A percentile compares a stretch with the other conserved stretches of the same genome.
These are phyloP conservation scores for Panaeolus papilionaceus DNA, from an alignment of 768 basidiomycete species.

Conservation along the genomic window DNA sequence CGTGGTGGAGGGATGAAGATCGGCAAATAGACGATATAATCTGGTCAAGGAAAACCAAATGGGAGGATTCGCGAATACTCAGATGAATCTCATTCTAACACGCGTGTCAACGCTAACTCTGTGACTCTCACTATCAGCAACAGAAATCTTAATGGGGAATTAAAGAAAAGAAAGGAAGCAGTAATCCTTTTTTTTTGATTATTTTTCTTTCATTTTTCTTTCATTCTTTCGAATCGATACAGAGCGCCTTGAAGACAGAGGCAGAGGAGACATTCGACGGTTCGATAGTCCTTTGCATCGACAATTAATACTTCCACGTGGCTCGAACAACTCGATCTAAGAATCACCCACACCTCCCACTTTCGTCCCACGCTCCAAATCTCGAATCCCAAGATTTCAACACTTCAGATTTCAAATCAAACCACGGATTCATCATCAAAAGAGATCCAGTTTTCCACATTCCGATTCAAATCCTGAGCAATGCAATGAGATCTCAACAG, in stretches of 20 bases:
- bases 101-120: slow-evolving; percentile 21
- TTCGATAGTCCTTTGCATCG: not conserved
- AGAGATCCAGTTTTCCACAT: not conserved
- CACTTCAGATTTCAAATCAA: slow-evolving; percentile 24
- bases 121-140: not conserved
- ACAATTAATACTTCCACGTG: slow-evolving; percentile 35
- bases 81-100: slow-evolving; percentile 35
- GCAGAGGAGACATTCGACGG: too few species aligned
- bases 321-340: slow-evolving; percentile 15
- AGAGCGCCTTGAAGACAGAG: too few species aligned
- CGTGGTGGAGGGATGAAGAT: slow-evolving; percentile 49
- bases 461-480: not conserved
- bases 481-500: not conserved
- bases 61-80: slow-evolving; percentile 41
- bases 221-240: not conserved
- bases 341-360: slow-evolving; percentile 10
- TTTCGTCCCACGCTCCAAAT: slow-evolving; percentile 28
- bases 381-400: slow-evolving; percentile 35
- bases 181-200: too few species aligned
- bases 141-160: not conserved
- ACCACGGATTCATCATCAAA: not conserved
- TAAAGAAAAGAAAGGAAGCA: too few species aligned
- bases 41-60: slow-evolving; percentile 31
- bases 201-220: too few species aligned
- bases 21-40: slow-evolving; percentile 39